Evolutionary conservation across 2,329 filamentous ascomycete species (phyloP).

Genomic region (Mycocentrospora acerina): DNA sequence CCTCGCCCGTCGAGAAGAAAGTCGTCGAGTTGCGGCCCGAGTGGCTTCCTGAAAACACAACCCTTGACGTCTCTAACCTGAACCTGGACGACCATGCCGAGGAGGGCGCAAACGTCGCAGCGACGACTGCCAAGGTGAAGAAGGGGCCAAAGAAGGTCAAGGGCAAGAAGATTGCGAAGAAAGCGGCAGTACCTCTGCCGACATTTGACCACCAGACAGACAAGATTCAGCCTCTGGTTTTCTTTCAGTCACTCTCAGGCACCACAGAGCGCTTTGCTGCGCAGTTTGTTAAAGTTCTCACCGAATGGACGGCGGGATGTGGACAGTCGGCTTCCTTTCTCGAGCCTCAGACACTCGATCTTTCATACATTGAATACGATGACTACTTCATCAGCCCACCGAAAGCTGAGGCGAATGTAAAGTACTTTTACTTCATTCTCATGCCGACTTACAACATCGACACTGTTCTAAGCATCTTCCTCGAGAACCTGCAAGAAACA

Average conservation of each 20-base stretch:
- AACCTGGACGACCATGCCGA: constrained; percentile 35
- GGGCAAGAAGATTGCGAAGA: constrained; percentile 33
- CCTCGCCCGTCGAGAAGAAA: constrained; percentile 37
- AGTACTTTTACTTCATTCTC: constrained; percentile 80
- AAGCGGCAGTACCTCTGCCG: constrained; percentile 15
- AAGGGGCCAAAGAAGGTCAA: constrained; percentile 43
- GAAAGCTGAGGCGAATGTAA: constrained; percentile 56
- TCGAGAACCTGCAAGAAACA: constrained; percentile 85
- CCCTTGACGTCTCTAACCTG: constrained; percentile 17
- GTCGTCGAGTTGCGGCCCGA: constrained; percentile 32
- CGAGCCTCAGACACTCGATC: constrained; percentile 68
- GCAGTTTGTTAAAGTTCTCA: constrained; percentile 60
- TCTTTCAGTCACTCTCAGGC: constrained; percentile 86
- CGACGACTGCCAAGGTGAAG: constrained; percentile 24
- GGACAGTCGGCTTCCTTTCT: constrained; percentile 46
- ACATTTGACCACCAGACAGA: constrained; percentile 34
- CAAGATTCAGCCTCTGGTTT: constrained; percentile 72
- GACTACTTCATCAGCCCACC: constrained; percentile 85
- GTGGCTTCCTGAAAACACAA: constrained; percentile 40
- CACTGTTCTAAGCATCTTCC: constrained; percentile 82
- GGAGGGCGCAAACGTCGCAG: constrained; percentile 21
- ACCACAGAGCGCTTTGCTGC: constrained; percentile 75
- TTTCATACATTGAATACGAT: constrained; percentile 87
- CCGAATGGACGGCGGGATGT: constrained; percentile 41
- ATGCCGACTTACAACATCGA: constrained; percentile 95